These are phyloP conservation scores for Rhizopogon rudus DNA, from an alignment of 768 basidiomycete species.

Conservation along the genomic window DNA sequence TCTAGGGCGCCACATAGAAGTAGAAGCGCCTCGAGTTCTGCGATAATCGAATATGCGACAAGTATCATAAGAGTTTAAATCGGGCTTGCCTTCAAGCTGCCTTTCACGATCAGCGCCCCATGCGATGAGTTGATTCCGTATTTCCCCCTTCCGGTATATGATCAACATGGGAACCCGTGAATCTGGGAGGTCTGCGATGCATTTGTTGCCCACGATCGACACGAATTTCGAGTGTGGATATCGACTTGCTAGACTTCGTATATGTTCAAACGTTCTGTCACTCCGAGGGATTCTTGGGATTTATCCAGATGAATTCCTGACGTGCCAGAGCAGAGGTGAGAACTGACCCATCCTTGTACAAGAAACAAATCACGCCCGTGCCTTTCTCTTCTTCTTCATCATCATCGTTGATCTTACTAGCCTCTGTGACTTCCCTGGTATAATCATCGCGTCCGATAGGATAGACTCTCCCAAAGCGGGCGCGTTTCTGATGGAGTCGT, in stretches of 20 bases:
- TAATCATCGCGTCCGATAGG: conserved; percentile 93
- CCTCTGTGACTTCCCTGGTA: conserved; percentile 91
- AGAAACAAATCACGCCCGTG: conserved; percentile 89
- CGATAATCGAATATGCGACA: conserved; percentile 1
- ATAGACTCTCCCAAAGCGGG: conserved; percentile 78
- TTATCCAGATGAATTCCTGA: conserved; percentile 1
- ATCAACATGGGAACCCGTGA: conserved; percentile 87
- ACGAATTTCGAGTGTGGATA: conserved; percentile 95
- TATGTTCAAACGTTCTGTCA: conserved; percentile 66
- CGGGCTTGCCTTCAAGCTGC: conserved; percentile 61
- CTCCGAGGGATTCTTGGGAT: conserved; percentile 70
- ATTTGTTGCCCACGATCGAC: conserved; percentile 90
- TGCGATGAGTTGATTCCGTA: conserved; percentile 77
- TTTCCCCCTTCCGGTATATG: conserved; percentile 89
- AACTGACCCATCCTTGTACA: conserved; percentile 92
- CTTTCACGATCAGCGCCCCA: conserved; percentile 82
- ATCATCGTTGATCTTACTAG: conserved; percentile 66
- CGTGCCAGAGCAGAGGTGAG: background rate
- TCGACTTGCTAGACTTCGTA: conserved; percentile 68
- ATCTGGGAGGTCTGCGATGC: conserved; percentile 95
- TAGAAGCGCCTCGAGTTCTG: conserved; percentile 70
- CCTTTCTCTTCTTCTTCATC: conserved; percentile 61
- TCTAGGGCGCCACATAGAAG: conserved; percentile 64
- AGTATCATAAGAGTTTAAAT: background rate
- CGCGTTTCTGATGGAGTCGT: conserved; percentile 47